These are phyloP conservation scores for Fragaria iinumae DNA, from an alignment of 306 rosid genomes.

Conservation along the genomic window DNA sequence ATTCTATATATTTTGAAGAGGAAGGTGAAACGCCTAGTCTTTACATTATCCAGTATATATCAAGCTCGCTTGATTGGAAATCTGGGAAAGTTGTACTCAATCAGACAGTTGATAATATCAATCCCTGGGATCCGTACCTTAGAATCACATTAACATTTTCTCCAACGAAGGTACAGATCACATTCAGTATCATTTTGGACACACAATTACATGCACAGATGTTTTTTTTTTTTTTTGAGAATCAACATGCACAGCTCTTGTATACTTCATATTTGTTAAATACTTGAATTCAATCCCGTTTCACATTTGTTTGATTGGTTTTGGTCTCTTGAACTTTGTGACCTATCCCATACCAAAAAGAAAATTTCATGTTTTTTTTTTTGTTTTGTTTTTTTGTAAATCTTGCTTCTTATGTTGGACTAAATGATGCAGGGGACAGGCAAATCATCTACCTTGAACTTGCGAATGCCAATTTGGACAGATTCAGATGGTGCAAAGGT, in stretches of 20 bases:
- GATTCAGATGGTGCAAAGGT: conserved; percentile 39
- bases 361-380: neutral
- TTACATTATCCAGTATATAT: conserved; percentile 72
- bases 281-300: neutral
- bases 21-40: conserved; percentile 48
- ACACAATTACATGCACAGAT: neutral
- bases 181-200: neutral
- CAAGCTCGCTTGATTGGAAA: conserved; percentile 78
- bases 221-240: neutral
- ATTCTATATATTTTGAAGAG: conserved; percentile 91
- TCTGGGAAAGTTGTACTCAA: conserved; percentile 46
- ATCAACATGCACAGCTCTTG: neutral
- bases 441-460: conserved; percentile 49
- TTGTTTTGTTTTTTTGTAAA: too few species aligned
- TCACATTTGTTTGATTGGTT: neutral
- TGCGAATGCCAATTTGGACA: conserved; percentile 84
- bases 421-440: conserved; percentile 38
- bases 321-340: neutral
- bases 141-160: conserved; percentile 51
- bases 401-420: neutral
- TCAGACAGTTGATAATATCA: conserved; percentile 54
- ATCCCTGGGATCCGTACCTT: conserved; percentile 62
- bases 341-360: neutral
- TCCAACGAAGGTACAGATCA: conserved; percentile 36
- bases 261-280: neutral